Evolutionary conservation across 2,329 filamentous ascomycete genomes (phyloP).

Genomic region (Cladosporium phlei): DNA sequence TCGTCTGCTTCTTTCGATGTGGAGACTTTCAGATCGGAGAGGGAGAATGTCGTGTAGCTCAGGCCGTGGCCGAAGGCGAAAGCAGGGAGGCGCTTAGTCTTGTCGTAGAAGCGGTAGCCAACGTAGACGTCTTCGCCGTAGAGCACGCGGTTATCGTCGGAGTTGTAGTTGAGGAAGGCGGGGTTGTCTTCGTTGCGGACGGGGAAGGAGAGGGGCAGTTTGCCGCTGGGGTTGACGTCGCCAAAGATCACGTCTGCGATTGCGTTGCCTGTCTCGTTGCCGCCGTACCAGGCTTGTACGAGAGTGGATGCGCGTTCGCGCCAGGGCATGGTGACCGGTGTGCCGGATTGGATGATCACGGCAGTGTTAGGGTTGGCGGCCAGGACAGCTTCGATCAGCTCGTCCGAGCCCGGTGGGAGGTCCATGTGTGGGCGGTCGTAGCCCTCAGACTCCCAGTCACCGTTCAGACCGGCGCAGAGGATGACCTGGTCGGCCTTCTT

Average conservation of each 20-base stretch:
- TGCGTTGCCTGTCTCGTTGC: conserved; percentile 79
- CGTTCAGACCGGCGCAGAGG: conserved; percentile 71
- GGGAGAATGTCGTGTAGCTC: conserved; percentile 69
- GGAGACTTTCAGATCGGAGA: conserved; percentile 54
- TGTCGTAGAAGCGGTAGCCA: conserved; percentile 70
- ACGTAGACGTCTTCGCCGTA: conserved; percentile 72
- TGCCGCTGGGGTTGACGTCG: conserved; percentile 67
- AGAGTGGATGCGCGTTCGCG: conserved; percentile 56
- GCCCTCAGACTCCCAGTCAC: conserved; percentile 72
- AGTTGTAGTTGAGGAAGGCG: conserved; percentile 68
- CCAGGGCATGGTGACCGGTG: conserved; percentile 70
- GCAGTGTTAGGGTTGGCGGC: conserved; percentile 64
- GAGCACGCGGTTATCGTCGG: conserved; percentile 62
- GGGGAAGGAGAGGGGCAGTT: conserved; percentile 69
- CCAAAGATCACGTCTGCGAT: conserved; percentile 75
- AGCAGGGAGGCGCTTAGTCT: conserved; percentile 52
- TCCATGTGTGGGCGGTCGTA: conserved; percentile 59
- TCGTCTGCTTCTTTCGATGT: conserved; percentile 35
- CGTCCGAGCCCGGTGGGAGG: conserved; percentile 58
- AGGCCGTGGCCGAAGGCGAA: conserved; percentile 77
- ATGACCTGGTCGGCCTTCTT: conserved; percentile 70
- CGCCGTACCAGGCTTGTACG: conserved; percentile 51
- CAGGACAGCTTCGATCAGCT: conserved; percentile 61
- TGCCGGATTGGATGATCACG: conserved; percentile 73
- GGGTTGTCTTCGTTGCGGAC: conserved; percentile 49